Evolutionary conservation across 2,329 filamentous ascomycete species (phyloP).

Genomic region (Penicillium sp.): DNA sequence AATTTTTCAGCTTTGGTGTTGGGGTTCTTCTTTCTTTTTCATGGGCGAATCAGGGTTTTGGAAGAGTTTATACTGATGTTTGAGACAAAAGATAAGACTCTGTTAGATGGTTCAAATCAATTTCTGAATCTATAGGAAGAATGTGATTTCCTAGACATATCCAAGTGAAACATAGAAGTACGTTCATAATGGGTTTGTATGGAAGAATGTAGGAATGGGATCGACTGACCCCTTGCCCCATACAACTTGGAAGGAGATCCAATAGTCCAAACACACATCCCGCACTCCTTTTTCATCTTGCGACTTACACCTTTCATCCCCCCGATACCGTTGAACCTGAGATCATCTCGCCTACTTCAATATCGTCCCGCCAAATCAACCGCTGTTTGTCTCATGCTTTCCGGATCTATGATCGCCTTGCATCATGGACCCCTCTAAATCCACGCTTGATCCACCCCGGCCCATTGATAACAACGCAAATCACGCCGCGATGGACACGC

Average conservation of each 20-base stretch:
- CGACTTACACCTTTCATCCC: background rate
- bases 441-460: constrained; percentile 20
- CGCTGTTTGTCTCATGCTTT: background rate
- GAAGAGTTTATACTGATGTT: background rate
- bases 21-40: constrained; percentile 1
- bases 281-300: constrained; percentile 10
- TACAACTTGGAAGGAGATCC: constrained; percentile 11
- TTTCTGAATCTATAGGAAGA: background rate
- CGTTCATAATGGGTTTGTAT: background rate
- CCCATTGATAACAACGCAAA: constrained; percentile 21
- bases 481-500: constrained; percentile 15
- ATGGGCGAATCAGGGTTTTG: background rate
- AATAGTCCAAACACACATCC: constrained; percentile 7
- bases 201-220: constrained; percentile 13
- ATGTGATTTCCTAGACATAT: constrained; percentile 4
- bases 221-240: constrained; percentile 22
- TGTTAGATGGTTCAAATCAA: background rate
- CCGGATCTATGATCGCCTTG: constrained; percentile 19
- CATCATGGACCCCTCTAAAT: constrained; percentile 35
- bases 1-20: constrained; percentile 20
- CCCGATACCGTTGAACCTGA: background rate
- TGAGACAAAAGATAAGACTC: background rate
- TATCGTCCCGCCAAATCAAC: background rate
- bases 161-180: constrained; percentile 4
- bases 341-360: background rate